Conservation (phyloP, 2,329 filamentous ascomycete genomes). For the Cladosporium sp. region DNA sequence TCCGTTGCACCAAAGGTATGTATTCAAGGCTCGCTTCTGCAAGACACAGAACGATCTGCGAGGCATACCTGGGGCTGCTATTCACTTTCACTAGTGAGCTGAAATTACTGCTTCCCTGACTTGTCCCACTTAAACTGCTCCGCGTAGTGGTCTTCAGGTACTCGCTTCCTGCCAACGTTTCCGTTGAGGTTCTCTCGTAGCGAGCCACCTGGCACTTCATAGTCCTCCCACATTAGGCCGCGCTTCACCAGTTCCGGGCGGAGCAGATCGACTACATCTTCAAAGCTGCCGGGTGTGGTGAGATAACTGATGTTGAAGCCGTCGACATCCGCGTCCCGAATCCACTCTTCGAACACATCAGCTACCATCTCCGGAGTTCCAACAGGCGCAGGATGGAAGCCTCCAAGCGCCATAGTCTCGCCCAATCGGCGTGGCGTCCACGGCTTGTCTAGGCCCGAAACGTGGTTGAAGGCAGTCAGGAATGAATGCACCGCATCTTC, state of each 20-base stretch:
- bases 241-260: slow-evolving; percentile 58
- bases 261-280: slow-evolving; percentile 55
- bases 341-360: slow-evolving; percentile 62
- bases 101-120: too few relatives aligned
- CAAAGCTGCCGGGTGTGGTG: background rate
- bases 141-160: background rate
- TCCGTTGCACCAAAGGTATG: too few relatives aligned
- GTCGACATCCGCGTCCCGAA: slow-evolving; percentile 64
- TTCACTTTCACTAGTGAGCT: too few relatives aligned
- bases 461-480: background rate
- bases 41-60: too few relatives aligned
- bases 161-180: slow-evolving; percentile 45
- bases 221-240: slow-evolving; percentile 52
- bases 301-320: slow-evolving; percentile 59
- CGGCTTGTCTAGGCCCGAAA: background rate
- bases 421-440: background rate
- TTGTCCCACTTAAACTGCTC: background rate
- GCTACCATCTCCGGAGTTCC: slow-evolving; percentile 61
- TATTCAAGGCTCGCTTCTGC: too few relatives aligned
- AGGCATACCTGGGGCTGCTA: too few relatives aligned
- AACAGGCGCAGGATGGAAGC: slow-evolving; percentile 43
- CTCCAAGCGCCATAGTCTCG: slow-evolving; percentile 40
- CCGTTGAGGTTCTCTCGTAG: slow-evolving; percentile 58
- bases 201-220: slow-evolving; percentile 52
- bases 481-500: background rate